Percentiles rank a stretch among this genome's conserved stretches.
Conservation (phyloP, 1,284 basidiomycete genomes). For the Cryptococcus wingfieldii region DNA sequence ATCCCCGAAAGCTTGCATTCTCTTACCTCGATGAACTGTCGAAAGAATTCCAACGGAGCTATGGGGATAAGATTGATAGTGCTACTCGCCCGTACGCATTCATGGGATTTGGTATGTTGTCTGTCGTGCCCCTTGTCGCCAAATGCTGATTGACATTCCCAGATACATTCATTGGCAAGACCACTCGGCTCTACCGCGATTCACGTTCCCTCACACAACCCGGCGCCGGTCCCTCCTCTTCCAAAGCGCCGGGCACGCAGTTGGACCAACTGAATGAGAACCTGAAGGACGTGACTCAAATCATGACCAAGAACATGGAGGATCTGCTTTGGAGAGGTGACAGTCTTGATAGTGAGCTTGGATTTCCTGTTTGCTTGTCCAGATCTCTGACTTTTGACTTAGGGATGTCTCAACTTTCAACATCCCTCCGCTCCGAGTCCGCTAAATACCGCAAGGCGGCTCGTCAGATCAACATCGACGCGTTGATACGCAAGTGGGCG, state of each 20-base stretch:
- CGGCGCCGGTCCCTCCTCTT: conserved; percentile 17
- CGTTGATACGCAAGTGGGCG: conserved; percentile 92
- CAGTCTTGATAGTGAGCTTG: conserved; percentile 76
- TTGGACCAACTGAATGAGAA: conserved; percentile 92
- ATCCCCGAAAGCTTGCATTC: conserved; percentile 96
- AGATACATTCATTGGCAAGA: conserved; percentile 99
- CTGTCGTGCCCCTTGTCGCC: not conserved
- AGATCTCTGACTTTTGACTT: not conserved
- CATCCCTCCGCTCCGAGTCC: conserved; percentile 92
- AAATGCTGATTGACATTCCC: not conserved
- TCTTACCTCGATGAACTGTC: conserved; percentile 95
- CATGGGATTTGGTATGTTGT: conserved; percentile 78
- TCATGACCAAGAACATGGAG: conserved; percentile 99
- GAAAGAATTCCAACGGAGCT: conserved; percentile 89
- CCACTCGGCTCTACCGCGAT: conserved; percentile 89
- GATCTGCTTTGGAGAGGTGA: conserved; percentile 97
- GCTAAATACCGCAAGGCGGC: conserved; percentile 97
- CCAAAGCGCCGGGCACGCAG: conserved; percentile 45
- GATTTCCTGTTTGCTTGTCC: not conserved
- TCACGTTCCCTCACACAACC: conserved; percentile 70
- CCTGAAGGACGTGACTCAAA: conserved; percentile 92
- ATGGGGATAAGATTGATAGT: conserved; percentile 80
- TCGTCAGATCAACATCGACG: conserved; percentile 87
- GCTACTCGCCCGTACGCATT: conserved; percentile 90
- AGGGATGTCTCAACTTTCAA: conserved; percentile 98